phyloP scores from a whole-genome alignment of 164 flowering plant species.

The Akebia trifoliata region DNA sequence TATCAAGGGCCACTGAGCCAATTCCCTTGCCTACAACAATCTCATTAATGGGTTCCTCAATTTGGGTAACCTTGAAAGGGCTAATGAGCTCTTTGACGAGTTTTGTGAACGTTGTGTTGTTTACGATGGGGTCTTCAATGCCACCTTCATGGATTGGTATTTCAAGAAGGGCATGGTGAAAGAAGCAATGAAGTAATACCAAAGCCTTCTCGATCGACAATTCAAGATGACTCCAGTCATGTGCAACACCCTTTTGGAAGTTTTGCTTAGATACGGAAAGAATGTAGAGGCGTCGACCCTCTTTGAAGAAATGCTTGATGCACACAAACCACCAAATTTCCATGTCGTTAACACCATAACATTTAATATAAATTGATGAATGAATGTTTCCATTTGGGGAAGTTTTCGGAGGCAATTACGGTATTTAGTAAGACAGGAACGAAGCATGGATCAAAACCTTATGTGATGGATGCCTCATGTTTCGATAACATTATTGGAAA shows the following conservation, averaged over 20 bases:
- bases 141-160: slow-evolving; percentile 75
- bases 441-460: slow-evolving; percentile 33
- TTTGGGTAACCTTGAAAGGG: slow-evolving; percentile 53
- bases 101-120: slow-evolving; percentile 64
- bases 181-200: slow-evolving; percentile 75
- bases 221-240: slow-evolving; percentile 67
- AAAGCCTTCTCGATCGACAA: slow-evolving; percentile 39
- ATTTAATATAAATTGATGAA: slow-evolving; percentile 67
- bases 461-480: slow-evolving; percentile 63
- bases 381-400: slow-evolving; percentile 54
- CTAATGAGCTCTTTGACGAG: slow-evolving; percentile 73
- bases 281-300: slow-evolving; percentile 52
- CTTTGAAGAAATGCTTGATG: slow-evolving; percentile 63
- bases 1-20: slow-evolving; percentile 69
- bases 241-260: slow-evolving; percentile 68
- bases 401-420: slow-evolving; percentile 44
- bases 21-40: slow-evolving; percentile 68
- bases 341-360: slow-evolving; percentile 72
- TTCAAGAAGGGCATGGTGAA: slow-evolving; percentile 56
- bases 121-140: slow-evolving; percentile 75
- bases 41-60: slow-evolving; percentile 58
- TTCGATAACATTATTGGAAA: slow-evolving; percentile 61
- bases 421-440: slow-evolving; percentile 56
- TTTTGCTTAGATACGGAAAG: slow-evolving; percentile 53
- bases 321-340: slow-evolving; percentile 60